A percentile compares a stretch with the other conserved stretches of the same genome.
Evolutionary conservation across 2,329 filamentous ascomycete species (phyloP).

Genomic region (Colletotrichum brevisporum): DNA sequence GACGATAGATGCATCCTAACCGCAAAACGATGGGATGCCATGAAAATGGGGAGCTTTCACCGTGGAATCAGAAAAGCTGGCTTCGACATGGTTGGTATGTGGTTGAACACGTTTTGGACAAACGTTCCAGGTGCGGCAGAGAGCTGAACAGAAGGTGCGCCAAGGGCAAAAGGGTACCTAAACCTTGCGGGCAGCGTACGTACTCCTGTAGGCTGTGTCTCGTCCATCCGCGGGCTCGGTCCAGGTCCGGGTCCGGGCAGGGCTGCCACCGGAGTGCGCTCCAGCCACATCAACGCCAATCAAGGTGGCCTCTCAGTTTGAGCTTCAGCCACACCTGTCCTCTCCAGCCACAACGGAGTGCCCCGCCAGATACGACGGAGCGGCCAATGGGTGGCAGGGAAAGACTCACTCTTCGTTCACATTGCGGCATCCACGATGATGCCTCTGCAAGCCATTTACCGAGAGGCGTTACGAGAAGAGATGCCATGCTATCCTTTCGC

Average conservation of each 20-base stretch:
- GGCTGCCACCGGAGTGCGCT: constrained; percentile 8
- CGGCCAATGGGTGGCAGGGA: constrained; percentile 19
- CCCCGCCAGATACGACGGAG: neutral
- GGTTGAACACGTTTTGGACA: constrained; percentile 24
- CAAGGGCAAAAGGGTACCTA: neutral
- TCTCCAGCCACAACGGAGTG: neutral
- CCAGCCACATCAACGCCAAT: constrained; percentile 22
- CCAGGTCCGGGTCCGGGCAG: neutral
- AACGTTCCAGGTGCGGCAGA: constrained; percentile 18
- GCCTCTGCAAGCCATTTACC: neutral
- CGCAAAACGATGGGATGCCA: neutral
- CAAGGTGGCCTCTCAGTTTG: constrained; percentile 13
- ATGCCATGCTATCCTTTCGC: neutral
- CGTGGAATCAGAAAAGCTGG: constrained; percentile 20
- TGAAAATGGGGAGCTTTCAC: constrained; percentile 4
- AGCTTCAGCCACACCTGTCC: constrained; percentile 24
- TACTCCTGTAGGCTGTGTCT: neutral
- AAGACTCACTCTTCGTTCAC: constrained; percentile 30
- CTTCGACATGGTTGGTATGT: constrained; percentile 35
- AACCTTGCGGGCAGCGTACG: no score
- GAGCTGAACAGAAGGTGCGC: constrained; percentile 5
- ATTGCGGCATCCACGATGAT: neutral
- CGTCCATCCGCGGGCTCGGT: neutral
- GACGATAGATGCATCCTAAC: constrained; percentile 22
- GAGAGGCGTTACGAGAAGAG: constrained; percentile 5